A percentile compares a stretch with the other conserved stretches of the same genome.
These are phyloP conservation scores for Hanseniaspora valbyensis DNA, from an alignment of 805 yeast species.

Conservation along the genomic window DNA sequence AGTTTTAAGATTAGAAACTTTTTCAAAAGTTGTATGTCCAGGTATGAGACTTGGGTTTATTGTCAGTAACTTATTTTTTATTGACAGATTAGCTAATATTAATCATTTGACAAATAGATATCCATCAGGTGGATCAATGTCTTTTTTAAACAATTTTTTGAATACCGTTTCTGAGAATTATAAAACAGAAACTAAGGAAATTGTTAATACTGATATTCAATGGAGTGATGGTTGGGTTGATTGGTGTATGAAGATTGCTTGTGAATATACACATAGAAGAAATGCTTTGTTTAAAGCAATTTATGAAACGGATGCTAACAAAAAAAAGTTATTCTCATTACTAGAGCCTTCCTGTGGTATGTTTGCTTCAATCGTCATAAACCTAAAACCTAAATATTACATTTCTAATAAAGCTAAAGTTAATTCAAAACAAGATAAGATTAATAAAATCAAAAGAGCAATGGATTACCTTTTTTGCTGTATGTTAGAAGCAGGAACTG, in stretches of 20 bases:
- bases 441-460: slow-evolving; percentile 27
- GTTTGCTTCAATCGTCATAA: slow-evolving; percentile 42
- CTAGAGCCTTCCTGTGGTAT: slow-evolving; percentile 53
- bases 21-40: slow-evolving; percentile 56
- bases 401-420: not conserved
- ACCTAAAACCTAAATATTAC: slow-evolving; percentile 22
- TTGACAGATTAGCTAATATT: slow-evolving; percentile 34
- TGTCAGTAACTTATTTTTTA: slow-evolving; percentile 39
- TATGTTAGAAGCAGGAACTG: slow-evolving; percentile 40
- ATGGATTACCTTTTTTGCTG: slow-evolving; percentile 37
- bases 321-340: slow-evolving; percentile 33
- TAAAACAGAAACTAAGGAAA: too few relatives aligned
- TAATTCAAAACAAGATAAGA: not conserved
- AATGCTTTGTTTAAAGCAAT: slow-evolving; percentile 31
- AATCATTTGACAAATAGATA: slow-evolving; percentile 42
- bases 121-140: slow-evolving; percentile 49
- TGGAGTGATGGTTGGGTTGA: slow-evolving; percentile 36
- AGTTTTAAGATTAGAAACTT: slow-evolving; percentile 51
- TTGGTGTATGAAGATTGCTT: slow-evolving; percentile 41
- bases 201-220: slow-evolving; percentile 17
- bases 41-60: slow-evolving; percentile 55
- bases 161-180: slow-evolving; percentile 30
- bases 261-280: slow-evolving; percentile 36
- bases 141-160: slow-evolving; percentile 43
- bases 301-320: slow-evolving; percentile 32